These are phyloP conservation scores for Stellera chamaejasme DNA, from an alignment of 345 rosid genomes.

Conservation along the genomic window DNA sequence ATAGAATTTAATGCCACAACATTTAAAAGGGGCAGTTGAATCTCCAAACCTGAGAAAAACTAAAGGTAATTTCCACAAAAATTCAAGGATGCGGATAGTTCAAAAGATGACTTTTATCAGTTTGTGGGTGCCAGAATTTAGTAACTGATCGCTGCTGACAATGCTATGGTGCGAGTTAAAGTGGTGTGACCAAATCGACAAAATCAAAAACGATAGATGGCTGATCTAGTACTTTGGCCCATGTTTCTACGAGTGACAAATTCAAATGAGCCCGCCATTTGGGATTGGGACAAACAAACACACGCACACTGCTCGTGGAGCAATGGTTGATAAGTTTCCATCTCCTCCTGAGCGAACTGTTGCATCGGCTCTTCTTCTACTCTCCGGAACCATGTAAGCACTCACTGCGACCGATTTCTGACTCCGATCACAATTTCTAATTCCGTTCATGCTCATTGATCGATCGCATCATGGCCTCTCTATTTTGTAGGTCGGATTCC, in stretches of 20 bases:
- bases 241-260: conserved; percentile 3
- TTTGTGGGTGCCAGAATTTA: not conserved
- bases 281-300: not conserved
- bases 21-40: no score
- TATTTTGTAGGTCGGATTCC: conserved; percentile 16
- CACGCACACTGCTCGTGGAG: conserved; percentile 12
- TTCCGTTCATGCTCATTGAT: not conserved
- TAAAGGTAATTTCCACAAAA: no score
- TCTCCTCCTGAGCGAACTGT: conserved; percentile 47
- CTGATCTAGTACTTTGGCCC: no score
- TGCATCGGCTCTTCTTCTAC: conserved; percentile 80
- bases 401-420: conserved; percentile 1
- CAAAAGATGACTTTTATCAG: no score
- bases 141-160: no score
- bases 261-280: conserved; percentile 49
- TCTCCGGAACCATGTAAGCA: conserved; percentile 32
- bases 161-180: not conserved
- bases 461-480: not conserved
- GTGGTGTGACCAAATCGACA: not conserved
- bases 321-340: conserved; percentile 48
- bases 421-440: not conserved
- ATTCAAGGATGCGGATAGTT: no score
- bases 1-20: no score
- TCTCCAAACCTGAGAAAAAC: no score
- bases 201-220: not conserved